A percentile compares a stretch with the other conserved stretches of the same genome.
These are phyloP conservation scores for Mangifera indica DNA, from an alignment of 345 rosid species.

Conservation along the genomic window DNA sequence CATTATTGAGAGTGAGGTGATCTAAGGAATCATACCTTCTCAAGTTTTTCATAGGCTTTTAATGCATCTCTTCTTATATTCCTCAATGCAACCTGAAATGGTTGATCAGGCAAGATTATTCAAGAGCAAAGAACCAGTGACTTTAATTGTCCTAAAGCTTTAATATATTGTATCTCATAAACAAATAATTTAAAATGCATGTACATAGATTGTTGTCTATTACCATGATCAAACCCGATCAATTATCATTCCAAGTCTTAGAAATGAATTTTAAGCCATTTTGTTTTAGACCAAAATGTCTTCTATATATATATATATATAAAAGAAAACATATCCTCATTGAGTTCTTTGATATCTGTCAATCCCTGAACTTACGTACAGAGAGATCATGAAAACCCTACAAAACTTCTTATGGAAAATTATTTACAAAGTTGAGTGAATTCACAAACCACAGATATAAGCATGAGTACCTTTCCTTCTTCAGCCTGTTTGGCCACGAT, in stretches of 20 bases:
- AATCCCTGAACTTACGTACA: neutral
- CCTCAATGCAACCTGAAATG: conserved; percentile 76
- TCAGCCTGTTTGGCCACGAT: conserved; percentile 89
- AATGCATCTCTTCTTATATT: conserved; percentile 91
- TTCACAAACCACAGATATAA: conserved; percentile 15
- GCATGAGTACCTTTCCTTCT: conserved; percentile 76
- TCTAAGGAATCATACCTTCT: conserved; percentile 56
- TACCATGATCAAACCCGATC: neutral
- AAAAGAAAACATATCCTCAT: too few species aligned
- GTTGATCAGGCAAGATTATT: conserved; percentile 9
- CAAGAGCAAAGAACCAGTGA: neutral
- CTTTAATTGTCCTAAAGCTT: neutral
- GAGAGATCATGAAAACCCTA: neutral
- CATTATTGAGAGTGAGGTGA: neutral
- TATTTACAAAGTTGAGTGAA: conserved; percentile 2
- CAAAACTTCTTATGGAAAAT: neutral
- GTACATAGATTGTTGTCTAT: neutral
- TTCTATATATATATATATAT: too few species aligned
- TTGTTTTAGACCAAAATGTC: neutral
- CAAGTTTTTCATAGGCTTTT: conserved; percentile 88
- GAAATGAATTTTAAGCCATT: conserved; percentile 10
- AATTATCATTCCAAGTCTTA: neutral
- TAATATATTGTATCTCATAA: too few species aligned
- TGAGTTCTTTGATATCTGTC: neutral
- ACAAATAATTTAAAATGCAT: neutral